phyloP scores from a whole-genome alignment of 2,329 filamentous ascomycete genomes.

The Acarospora socialis region DNA sequence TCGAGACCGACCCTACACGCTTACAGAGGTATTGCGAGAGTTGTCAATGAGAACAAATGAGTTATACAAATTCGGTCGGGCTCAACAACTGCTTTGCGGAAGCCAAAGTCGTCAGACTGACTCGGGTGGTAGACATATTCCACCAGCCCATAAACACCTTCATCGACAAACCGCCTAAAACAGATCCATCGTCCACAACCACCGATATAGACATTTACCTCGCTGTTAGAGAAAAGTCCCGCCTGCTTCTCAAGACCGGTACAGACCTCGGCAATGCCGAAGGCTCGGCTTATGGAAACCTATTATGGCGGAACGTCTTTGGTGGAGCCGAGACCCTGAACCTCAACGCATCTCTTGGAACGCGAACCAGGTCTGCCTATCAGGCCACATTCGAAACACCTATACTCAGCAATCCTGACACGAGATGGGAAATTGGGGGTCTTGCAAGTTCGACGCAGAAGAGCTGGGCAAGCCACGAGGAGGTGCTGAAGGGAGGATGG shows the following conservation, averaged over 20 bases:
- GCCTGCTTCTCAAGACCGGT: conserved; percentile 80
- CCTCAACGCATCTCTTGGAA: conserved; percentile 76
- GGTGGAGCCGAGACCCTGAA: conserved; percentile 85
- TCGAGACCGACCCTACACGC: conserved; percentile 53
- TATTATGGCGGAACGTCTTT: conserved; percentile 80
- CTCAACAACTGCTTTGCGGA: background rate
- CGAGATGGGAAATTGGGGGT: conserved; percentile 64
- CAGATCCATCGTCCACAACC: conserved; percentile 53
- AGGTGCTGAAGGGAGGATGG: conserved; percentile 65
- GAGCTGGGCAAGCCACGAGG: conserved; percentile 86
- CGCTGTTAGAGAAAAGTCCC: conserved; percentile 62
- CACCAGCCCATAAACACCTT: conserved; percentile 69
- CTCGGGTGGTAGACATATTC: conserved; percentile 55
- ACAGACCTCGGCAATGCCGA: conserved; percentile 90
- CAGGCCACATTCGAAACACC: conserved; percentile 74
- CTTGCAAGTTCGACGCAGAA: conserved; percentile 77
- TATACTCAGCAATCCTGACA: conserved; percentile 68
- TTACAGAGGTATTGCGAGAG: conserved; percentile 63
- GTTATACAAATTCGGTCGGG: conserved; percentile 64
- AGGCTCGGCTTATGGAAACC: conserved; percentile 80
- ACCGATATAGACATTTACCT: conserved; percentile 74
- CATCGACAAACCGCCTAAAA: conserved; percentile 59
- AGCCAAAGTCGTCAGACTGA: background rate
- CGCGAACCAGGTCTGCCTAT: conserved; percentile 81
- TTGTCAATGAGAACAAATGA: conserved; percentile 57